A percentile compares a stretch with the other conserved stretches of the same genome.
These are phyloP conservation scores for Cryoendolithus antarcticus DNA, from an alignment of 2,329 filamentous ascomycete species.

Conservation along the genomic window DNA sequence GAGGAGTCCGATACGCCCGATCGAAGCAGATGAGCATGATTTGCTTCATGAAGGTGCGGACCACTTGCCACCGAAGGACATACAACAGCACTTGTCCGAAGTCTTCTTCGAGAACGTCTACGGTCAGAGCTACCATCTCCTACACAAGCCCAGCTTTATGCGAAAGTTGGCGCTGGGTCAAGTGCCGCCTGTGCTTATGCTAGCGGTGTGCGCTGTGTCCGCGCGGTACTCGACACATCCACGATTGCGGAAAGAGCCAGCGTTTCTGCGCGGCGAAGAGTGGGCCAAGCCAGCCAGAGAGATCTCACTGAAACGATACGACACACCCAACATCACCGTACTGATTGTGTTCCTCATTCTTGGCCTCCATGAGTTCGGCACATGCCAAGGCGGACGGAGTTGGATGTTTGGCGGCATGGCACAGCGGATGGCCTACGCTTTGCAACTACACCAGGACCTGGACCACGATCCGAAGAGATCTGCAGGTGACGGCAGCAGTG, in stretches of 20 bases:
- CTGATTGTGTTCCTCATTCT: constrained; percentile 80
- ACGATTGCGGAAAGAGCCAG: constrained; percentile 59
- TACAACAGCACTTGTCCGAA: constrained; percentile 87
- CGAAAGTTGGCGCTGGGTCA: constrained; percentile 66
- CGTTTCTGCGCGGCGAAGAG: constrained; percentile 77
- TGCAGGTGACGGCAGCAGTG: constrained; percentile 13
- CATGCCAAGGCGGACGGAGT: constrained; percentile 86
- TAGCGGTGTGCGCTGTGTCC: constrained; percentile 93
- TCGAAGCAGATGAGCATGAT: constrained; percentile 59
- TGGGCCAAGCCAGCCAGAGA: constrained; percentile 83
- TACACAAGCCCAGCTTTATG: constrained; percentile 98
- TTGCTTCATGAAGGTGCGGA: constrained; percentile 72
- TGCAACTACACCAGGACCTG: constrained; percentile 85
- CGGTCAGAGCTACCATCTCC: constrained; percentile 83
- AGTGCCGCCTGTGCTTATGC: constrained; percentile 75
- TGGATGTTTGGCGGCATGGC: constrained; percentile 95
- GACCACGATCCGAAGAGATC: constrained; percentile 47
- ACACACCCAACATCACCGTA: constrained; percentile 92
- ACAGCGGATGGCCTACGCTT: constrained; percentile 89
- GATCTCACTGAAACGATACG: constrained; percentile 77
- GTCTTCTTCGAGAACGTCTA: constrained; percentile 95
- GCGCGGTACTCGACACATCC: constrained; percentile 89
- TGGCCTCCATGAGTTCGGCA: constrained; percentile 90
- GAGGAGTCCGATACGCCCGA: constrained; percentile 6
- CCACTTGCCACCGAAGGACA: constrained; percentile 67